phyloP scores from a whole-genome alignment of 805 yeast species.

The Wickerhamiella sorbophila region DNA sequence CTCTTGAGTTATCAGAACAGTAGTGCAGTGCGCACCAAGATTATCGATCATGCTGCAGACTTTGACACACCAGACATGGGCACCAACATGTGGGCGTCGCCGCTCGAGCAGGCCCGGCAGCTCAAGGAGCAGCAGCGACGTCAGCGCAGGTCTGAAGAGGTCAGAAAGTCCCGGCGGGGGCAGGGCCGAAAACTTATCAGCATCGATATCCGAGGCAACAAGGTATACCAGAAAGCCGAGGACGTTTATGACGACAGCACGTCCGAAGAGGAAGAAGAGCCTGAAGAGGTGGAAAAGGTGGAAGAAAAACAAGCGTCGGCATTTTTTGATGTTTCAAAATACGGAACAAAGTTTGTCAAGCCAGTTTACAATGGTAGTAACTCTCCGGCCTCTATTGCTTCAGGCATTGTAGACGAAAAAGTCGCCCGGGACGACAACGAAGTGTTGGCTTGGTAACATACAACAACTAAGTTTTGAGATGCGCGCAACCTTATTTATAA shows the following conservation, averaged over 20 bases:
- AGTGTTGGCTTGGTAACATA: constrained; percentile 1
- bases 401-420: not conserved
- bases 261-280: constrained; percentile 16
- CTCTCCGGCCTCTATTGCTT: not conserved
- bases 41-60: constrained; percentile 88
- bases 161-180: constrained; percentile 47
- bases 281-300: constrained; percentile 4
- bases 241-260: constrained; percentile 19
- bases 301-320: not conserved
- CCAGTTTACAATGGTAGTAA: not conserved
- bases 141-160: constrained; percentile 46
- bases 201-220: constrained; percentile 68
- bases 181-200: constrained; percentile 62
- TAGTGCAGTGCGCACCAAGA: constrained; percentile 78
- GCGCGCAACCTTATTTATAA: not conserved
- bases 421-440: constrained; percentile 1
- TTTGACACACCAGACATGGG: constrained; percentile 48
- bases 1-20: constrained; percentile 70
- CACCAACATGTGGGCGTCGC: constrained; percentile 61
- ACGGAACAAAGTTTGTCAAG: constrained; percentile 1
- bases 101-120: constrained; percentile 76
- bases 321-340: not conserved
- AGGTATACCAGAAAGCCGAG: constrained; percentile 49
- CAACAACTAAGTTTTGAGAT: not conserved
- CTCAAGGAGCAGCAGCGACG: constrained; percentile 74